These are phyloP conservation scores for Leptomonas pyrrhocoris DNA, from an alignment of 208 protist species.

Conservation along the genomic window DNA sequence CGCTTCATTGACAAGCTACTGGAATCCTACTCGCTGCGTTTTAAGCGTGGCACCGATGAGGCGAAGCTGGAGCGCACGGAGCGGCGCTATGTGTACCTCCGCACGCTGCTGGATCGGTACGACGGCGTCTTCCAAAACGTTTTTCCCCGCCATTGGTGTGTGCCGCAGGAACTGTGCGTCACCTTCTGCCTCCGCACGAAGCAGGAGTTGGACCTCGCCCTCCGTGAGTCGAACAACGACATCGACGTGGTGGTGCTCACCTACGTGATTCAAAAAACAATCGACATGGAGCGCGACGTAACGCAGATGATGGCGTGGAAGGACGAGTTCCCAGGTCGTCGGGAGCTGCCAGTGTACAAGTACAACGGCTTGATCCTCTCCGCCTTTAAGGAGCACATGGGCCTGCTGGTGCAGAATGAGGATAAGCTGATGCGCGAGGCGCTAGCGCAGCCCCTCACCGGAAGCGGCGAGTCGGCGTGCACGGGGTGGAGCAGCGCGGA, in stretches of 20 bases:
- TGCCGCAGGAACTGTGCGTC: slow-evolving; percentile 90
- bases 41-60: slow-evolving; percentile 86
- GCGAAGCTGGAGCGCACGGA: slow-evolving; percentile 90
- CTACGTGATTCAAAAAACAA: slow-evolving; percentile 92
- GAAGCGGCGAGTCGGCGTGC: slow-evolving; percentile 76
- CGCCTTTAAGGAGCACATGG: slow-evolving; percentile 86
- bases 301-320: slow-evolving; percentile 81
- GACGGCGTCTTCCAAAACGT: slow-evolving; percentile 76
- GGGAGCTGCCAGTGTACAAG: slow-evolving; percentile 71
- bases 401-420: slow-evolving; percentile 80
- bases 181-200: slow-evolving; percentile 93
- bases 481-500: slow-evolving; percentile 69
- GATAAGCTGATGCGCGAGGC: slow-evolving; percentile 86
- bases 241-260: slow-evolving; percentile 91
- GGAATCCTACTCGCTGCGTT: slow-evolving; percentile 83
- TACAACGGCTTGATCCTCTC: slow-evolving; percentile 87
- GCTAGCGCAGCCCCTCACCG: slow-evolving; percentile 80
- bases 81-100: slow-evolving; percentile 91
- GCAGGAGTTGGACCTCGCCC: slow-evolving; percentile 81
- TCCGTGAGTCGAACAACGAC: slow-evolving; percentile 63
- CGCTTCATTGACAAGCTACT: slow-evolving; percentile 89
- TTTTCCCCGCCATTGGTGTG: slow-evolving; percentile 91
- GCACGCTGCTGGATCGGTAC: slow-evolving; percentile 81
- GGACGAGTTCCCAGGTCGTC: slow-evolving; percentile 64
- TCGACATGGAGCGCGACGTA: slow-evolving; percentile 93